Percentiles rank a stretch among this genome's conserved stretches.
Evolutionary conservation across 108 stramenopile species (phyloP).

Genomic region (Skeletonema tropicum): DNA sequence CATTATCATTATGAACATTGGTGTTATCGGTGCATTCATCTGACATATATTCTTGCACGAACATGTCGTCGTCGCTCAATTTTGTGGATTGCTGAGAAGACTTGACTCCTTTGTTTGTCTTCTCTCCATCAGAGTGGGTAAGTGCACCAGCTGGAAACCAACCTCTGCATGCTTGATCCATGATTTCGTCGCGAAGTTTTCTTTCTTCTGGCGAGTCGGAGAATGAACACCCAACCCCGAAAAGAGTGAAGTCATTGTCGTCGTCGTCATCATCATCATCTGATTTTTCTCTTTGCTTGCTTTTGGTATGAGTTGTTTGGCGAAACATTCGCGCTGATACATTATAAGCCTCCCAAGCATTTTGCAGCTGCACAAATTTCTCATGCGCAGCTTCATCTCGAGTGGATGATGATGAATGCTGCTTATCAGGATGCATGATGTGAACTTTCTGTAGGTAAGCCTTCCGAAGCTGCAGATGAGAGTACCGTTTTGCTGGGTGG

Average conservation of each 20-base stretch:
- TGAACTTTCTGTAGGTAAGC: slow-evolving; percentile 67
- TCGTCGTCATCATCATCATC: slow-evolving; percentile 22
- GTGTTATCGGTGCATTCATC: not conserved
- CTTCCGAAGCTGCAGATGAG: slow-evolving; percentile 42
- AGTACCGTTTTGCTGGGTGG: not conserved
- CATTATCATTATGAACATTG: not conserved
- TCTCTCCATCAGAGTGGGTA: slow-evolving; percentile 11
- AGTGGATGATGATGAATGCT: not conserved
- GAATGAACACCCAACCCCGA: slow-evolving; percentile 90
- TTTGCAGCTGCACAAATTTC: slow-evolving; percentile 66
- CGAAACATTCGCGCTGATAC: slow-evolving; percentile 24
- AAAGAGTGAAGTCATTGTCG: slow-evolving; percentile 68
- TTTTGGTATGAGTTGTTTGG: not conserved
- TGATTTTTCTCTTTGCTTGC: slow-evolving; percentile 12
- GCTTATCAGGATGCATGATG: slow-evolving; percentile 79
- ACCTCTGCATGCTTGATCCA: slow-evolving; percentile 84
- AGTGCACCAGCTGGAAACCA: slow-evolving; percentile 77
- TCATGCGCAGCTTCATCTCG: slow-evolving; percentile 11
- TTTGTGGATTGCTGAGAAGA: not conserved
- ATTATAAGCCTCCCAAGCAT: slow-evolving; percentile 78
- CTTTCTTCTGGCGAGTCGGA: slow-evolving; percentile 71
- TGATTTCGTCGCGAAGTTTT: slow-evolving; percentile 65
- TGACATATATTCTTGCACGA: not conserved
- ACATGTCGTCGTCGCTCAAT: slow-evolving; percentile 24
- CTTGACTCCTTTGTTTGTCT: not conserved